phyloP scores from a whole-genome alignment of 169 alveolate genomes.

The Cyclospora cayetanensis region DNA sequence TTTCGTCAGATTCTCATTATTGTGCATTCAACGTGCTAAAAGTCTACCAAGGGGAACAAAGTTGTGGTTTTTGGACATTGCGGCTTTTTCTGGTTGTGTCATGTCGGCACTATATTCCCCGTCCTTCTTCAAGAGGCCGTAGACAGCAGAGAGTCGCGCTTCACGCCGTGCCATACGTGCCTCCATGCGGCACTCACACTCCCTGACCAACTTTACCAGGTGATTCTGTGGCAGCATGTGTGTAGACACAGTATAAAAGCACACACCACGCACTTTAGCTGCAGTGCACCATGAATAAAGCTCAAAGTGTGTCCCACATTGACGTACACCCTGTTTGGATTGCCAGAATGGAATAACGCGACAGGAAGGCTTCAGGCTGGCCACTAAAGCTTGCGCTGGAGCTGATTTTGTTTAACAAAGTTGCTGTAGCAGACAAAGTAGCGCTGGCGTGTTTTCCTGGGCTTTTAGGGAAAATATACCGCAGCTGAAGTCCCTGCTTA shows the following conservation, averaged over 20 bases:
- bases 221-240: constrained; percentile 13
- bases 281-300: not conserved
- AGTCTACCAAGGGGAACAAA: constrained; percentile 43
- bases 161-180: constrained; percentile 19
- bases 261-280: not conserved
- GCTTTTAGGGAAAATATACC: too few species aligned
- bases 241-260: not conserved
- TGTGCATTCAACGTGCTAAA: too few species aligned
- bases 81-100: not conserved
- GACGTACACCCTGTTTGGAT: too few species aligned
- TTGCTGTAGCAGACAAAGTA: not conserved
- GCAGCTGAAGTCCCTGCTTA: too few species aligned
- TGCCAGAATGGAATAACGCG: not conserved
- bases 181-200: constrained; percentile 61
- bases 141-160: constrained; percentile 37
- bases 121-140: constrained; percentile 31
- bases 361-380: not conserved
- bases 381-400: too few species aligned
- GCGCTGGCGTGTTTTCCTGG: too few species aligned
- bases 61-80: not conserved
- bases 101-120: constrained; percentile 49
- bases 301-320: too few species aligned
- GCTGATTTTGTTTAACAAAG: too few species aligned
- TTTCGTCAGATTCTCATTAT: too few species aligned
- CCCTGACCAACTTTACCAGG: constrained; percentile 46